These are phyloP conservation scores for Xylaria cubensis DNA, from an alignment of 495 filamentous ascomycete species.

Conservation along the genomic window DNA sequence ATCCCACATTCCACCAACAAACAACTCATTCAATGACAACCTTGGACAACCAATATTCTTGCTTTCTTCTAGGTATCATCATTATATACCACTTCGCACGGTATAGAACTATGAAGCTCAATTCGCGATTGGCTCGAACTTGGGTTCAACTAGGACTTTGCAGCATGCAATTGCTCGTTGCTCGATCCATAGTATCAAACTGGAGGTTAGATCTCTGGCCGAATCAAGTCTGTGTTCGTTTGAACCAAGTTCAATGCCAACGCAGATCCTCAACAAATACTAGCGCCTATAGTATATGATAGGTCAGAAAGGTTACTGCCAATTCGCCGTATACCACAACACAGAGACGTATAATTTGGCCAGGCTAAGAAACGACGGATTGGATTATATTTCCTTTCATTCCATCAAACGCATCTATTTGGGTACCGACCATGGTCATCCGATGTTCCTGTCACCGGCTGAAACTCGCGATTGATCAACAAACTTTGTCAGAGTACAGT, in stretches of 20 bases:
- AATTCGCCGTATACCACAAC: background rate
- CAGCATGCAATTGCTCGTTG: background rate
- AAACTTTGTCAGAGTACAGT: conserved; percentile 1
- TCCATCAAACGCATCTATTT: background rate
- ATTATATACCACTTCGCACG: background rate
- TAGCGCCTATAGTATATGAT: background rate
- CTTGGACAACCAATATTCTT: background rate
- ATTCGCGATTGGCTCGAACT: background rate
- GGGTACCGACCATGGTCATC: background rate
- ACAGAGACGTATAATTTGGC: background rate
- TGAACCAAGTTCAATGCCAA: conserved; percentile 8
- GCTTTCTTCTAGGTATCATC: background rate
- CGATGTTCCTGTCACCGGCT: background rate
- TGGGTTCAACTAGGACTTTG: background rate
- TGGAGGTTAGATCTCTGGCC: background rate
- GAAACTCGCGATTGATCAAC: conserved; percentile 15
- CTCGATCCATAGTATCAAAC: conserved; percentile 3
- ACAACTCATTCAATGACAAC: background rate
- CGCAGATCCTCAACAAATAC: conserved; percentile 5
- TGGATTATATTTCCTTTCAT: background rate
- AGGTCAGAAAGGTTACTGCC: background rate
- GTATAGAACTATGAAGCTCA: background rate
- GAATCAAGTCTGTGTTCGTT: conserved; percentile 3
- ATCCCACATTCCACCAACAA: background rate
- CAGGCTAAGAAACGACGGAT: background rate